Evolutionary conservation across 2,329 filamentous ascomycete genomes (phyloP), one percentile per base, ranked within the genome.

Genomic region (Sarocladium brachiariae): DNA sequence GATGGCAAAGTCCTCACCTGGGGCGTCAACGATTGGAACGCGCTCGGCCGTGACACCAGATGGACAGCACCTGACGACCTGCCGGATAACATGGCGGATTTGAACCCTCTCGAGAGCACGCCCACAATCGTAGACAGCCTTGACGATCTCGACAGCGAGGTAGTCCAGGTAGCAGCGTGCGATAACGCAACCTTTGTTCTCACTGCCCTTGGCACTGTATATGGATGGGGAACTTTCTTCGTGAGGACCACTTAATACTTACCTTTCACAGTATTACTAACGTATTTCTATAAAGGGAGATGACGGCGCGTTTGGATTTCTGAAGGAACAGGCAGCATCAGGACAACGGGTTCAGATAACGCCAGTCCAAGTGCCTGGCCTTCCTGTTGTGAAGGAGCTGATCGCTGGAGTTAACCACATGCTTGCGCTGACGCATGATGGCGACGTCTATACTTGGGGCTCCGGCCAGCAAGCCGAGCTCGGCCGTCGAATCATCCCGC

Each of bases 21-120:
- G 82, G 83, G 83, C 45, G 80, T 83, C 55, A 86, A 86, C 61
- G 80, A 85, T 56, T 77, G 82, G 55, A 77, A 78, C 51, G 81
- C 82, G 3, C 72, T 86, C 41, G 81, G 82, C 14, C 72, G 83
- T 57, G 72, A 77, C 54, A 84, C 57, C 9, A 65, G 67, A 2
- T 77, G 76, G 66, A 35, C 33, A n/a, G 33, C 33, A 8, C 33
- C 33, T 8, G 73, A 78, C 1, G 48, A 51, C 8, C 19, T 51
- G 3, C 72, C 74, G 43, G 72, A 75, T 14, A 62, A 67, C 11
- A 72, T 74, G 47, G 67, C 66, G 33, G 74, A 72, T 11, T 62
- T 84, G 56, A 84, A 84, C 58, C 73, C 80, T 2, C 64, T 72
- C 19, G 81, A 86, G 59, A 72, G 76, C 46, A 80, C 74, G 2